Evolutionary conservation across 768 basidiomycete species (phyloP), one percentile per base, ranked within the genome.

Genomic region (Roridomyces roridus): DNA sequence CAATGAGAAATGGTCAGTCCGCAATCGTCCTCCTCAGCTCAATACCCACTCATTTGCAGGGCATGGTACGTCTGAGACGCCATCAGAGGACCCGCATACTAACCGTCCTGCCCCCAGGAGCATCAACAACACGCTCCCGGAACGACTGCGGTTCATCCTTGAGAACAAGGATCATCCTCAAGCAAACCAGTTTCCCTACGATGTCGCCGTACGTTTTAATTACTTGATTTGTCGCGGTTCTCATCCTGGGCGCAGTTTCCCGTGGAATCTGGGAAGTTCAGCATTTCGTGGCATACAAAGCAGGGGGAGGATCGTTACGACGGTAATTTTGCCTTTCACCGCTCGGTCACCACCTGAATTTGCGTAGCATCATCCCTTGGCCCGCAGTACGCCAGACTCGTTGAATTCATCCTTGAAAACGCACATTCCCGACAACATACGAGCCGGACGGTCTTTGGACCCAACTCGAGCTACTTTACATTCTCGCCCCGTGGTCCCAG

Each of bases 81-180:
- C 37, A 0, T 2, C 31, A 11, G 0, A 18, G 29, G 20, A 6
- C 7, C 3, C 3, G 39, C n/a, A 31, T 31, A 9, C 50, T 51
- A 14, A 58, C 4, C 11, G 6, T 4, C 5, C 4, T n/a, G 26
- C 29, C 11, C 24, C 10, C 11, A 59, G 57, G 58, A 59, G 58
- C 29, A 52, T 54, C 34, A 59, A 59, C 28, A 54, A 50, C 28
- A n/a, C n/a, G n/a, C 47, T 59, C 18, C 58, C 58, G 8, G 58
- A 59, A 24, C 53, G 56, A 1, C 49, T 62, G 10, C 56, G 57
- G 11, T 52, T 54, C 18, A 54, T 62, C 5, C 45, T 62, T 9
- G 61, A 62, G 43, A 57, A 62, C 23, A 51, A 56, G 34, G 46
- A 62, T 49, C 61, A 62, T 24, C 61, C 61, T 1, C 61, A 62